These are phyloP conservation scores for Globisporangium sylvaticum DNA, from an alignment of 352 stramenopile genomes.

Conservation along the genomic window DNA sequence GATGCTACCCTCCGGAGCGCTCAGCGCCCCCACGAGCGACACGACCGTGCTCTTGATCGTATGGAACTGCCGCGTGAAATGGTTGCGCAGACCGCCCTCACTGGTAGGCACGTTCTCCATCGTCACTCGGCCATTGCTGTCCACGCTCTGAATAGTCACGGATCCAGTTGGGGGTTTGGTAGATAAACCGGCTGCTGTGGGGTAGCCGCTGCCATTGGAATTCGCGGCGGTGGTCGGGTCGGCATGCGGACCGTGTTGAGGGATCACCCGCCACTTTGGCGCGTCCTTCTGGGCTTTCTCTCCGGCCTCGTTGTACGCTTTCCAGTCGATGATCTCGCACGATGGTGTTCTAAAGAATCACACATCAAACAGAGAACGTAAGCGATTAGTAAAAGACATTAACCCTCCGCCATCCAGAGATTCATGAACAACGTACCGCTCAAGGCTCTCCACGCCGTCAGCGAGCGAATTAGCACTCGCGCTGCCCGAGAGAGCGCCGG, in stretches of 20 bases:
- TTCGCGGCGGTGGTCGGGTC: conserved; percentile 21
- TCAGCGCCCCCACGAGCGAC: conserved; percentile 39
- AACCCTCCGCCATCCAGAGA: not conserved
- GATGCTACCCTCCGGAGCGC: conserved; percentile 6
- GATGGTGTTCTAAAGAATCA: conserved; percentile 35
- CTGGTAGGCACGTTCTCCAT: conserved; percentile 6
- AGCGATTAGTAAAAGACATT: not conserved
- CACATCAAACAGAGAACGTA: not conserved
- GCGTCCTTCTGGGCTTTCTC: conserved; percentile 60
- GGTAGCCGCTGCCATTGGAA: not conserved
- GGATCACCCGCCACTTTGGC: conserved; percentile 74
- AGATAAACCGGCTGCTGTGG: not conserved
- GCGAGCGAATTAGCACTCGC: conserved; percentile 12
- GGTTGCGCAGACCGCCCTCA: conserved; percentile 25
- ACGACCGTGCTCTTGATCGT: conserved; percentile 49
- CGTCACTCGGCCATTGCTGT: conserved; percentile 3
- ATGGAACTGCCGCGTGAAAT: conserved; percentile 41
- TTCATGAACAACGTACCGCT: conserved; percentile 22
- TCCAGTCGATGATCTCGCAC: conserved; percentile 85
- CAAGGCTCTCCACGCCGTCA: conserved; percentile 18
- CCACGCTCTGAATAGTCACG: not conserved
- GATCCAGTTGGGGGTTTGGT: conserved; percentile 27
- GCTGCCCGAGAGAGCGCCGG: conserved; percentile 11
- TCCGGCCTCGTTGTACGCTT: conserved; percentile 72
- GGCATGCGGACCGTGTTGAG: conserved; percentile 66